Conservation (phyloP, 306 rosid species). For the Prunus davidiana region DNA sequence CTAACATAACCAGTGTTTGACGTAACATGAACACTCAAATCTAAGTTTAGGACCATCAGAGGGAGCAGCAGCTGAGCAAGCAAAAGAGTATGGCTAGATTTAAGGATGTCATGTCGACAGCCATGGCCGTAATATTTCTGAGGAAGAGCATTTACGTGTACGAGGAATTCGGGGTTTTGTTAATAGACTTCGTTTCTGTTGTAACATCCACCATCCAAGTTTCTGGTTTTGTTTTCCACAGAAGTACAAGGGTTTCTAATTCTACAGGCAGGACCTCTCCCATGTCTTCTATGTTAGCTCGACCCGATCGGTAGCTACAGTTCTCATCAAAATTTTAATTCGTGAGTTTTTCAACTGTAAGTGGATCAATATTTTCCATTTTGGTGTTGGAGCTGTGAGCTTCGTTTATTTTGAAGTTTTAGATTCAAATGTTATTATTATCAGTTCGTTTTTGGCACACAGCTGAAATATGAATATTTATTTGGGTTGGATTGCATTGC, state of each 20-base stretch:
- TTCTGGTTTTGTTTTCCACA: not conserved
- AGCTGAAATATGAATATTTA: too few relatives aligned
- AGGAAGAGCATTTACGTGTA: conserved; percentile 49
- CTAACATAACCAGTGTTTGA: not conserved
- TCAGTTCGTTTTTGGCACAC: too few relatives aligned
- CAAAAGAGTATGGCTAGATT: conserved; percentile 32
- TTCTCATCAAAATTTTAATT: not conserved
- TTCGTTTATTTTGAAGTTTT: too few relatives aligned
- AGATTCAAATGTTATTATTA: too few relatives aligned
- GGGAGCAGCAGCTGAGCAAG: not conserved
- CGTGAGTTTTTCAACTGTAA: not conserved
- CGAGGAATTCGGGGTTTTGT: conserved; percentile 30
- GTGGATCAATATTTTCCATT: not conserved
- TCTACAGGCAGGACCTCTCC: conserved; percentile 29
- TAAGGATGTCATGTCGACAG: conserved; percentile 32
- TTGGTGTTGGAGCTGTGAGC: not conserved
- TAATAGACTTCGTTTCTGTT: conserved; percentile 17
- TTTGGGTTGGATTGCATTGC: not conserved
- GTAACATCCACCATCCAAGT: not conserved
- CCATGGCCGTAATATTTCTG: conserved; percentile 38
- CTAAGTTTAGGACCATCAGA: not conserved
- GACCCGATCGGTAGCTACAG: conserved; percentile 45
- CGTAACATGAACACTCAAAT: not conserved
- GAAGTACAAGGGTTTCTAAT: not conserved
- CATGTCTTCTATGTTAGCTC: conserved; percentile 44